Base-by-base conservation (phyloP, 495 filamentous ascomycete species). In the Arthonia radiata region DNA sequence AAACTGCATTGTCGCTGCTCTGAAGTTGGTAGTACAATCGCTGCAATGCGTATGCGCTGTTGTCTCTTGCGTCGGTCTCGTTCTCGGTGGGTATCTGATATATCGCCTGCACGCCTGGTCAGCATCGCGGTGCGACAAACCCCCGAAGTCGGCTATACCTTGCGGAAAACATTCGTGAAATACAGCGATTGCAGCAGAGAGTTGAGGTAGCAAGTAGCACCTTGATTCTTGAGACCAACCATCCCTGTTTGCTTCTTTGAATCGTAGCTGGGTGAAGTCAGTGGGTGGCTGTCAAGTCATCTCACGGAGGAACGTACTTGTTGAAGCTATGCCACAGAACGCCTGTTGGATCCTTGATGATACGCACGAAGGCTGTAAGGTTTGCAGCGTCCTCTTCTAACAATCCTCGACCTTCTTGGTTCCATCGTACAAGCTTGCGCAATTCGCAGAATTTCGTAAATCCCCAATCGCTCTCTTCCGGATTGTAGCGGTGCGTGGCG, bases 301-400 rank as follows among this genome's bases (percentile, higher is more conserved):
- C 18, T 28, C 25, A 17, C 13, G 15, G 5, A 5, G 14, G 3
- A 26, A 34, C 59, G 30, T 44, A 73, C 68, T 93, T 89, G 38
- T 74, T 64, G 51, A 99, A 93, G 50, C 78, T 93, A 49, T 99
- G 86, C 86, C 86, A 99, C 33, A 99, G 48, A n/a, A 99, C 86
- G 28, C 86, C 86, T 2, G 86, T 99, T 17, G 91, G 86, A 44
- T 99, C 86, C 48, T 93, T 90, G 23, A 92, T 70, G 25, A 92
- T 64, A 24, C 83, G 65, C 26, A 99, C 75, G 41, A 90, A 99
- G 26, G 82, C 86, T 2, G 81, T 91, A 36, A 94, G 56, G 37
- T 76, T 83, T 26, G 72, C 78, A 16, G 63, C 57, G 26, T 92
- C 77, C 39, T 81, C 71, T 47, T 94, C 81, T 8, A 91, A 68